Percentiles rank a stretch among this genome's conserved stretches.
These are phyloP conservation scores for Penicillium sp. DNA, from an alignment of 2,329 filamentous ascomycete species.

Conservation along the genomic window DNA sequence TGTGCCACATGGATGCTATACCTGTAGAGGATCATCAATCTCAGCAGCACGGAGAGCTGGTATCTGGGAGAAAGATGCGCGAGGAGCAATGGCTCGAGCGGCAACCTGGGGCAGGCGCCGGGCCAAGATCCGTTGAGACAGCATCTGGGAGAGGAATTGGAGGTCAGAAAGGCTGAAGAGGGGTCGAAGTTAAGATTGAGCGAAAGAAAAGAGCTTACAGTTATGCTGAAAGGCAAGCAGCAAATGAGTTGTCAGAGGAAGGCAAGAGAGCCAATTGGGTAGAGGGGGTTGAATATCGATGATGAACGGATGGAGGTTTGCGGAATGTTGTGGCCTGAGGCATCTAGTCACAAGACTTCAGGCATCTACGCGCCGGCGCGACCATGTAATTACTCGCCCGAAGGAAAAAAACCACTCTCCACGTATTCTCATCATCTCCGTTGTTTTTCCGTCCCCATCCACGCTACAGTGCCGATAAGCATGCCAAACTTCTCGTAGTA, in stretches of 20 bases:
- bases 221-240: conserved; percentile 23
- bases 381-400: conserved; percentile 28
- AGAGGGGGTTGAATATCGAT: conserved; percentile 23
- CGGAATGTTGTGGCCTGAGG: conserved; percentile 14
- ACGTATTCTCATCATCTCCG: conserved; percentile 32
- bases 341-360: conserved; percentile 15
- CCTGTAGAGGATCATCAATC: conserved; percentile 44
- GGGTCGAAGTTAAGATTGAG: not conserved
- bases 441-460: conserved; percentile 35
- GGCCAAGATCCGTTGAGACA: conserved; percentile 44
- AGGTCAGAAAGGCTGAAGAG: conserved; percentile 9
- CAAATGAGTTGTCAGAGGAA: conserved; percentile 17
- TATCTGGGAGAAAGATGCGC: conserved; percentile 43
- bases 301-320: conserved; percentile 30
- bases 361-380: conserved; percentile 22
- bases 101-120: conserved; percentile 42
- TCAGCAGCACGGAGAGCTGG: conserved; percentile 38
- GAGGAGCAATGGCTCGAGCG: conserved; percentile 36
- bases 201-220: conserved; percentile 19
- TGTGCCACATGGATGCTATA: conserved; percentile 19
- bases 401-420: conserved; percentile 42
- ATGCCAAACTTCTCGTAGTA: conserved; percentile 43
- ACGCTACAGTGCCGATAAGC: conserved; percentile 42
- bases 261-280: conserved; percentile 18
- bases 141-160: conserved; percentile 37